Percentiles rank a stretch among this genome's conserved stretches.
These are phyloP conservation scores for Tremella fuciformis DNA, from an alignment of 768 basidiomycete species.

Conservation along the genomic window DNA sequence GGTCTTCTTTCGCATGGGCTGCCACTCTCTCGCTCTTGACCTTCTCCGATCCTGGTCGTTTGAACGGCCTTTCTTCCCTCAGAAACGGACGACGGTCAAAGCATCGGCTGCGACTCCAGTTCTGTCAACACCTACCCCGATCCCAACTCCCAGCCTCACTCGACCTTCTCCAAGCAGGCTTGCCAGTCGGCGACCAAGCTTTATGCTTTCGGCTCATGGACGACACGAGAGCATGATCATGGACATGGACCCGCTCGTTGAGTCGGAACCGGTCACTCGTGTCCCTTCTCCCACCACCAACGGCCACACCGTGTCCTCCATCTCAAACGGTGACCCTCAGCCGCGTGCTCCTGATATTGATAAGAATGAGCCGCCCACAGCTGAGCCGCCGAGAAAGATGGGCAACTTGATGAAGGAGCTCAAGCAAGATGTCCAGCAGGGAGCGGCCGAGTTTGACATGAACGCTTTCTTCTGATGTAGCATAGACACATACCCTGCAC, in stretches of 20 bases:
- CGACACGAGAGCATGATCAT: conserved; percentile 73
- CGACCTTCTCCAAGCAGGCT: conserved; percentile 10
- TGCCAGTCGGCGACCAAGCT: conserved; percentile 34
- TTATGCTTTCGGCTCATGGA: conserved; percentile 54
- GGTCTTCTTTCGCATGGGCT: conserved; percentile 93
- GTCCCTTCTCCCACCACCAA: conserved; percentile 19
- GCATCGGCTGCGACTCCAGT: conserved; percentile 62
- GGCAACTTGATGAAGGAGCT: conserved; percentile 87
- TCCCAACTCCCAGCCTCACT: conserved; percentile 63
- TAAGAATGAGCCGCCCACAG: conserved; percentile 14
- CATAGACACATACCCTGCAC: too few species aligned
- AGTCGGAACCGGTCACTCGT: conserved; percentile 20
- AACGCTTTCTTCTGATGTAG: conserved; percentile 35
- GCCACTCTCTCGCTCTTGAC: conserved; percentile 85
- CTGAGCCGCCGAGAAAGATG: conserved; percentile 50
- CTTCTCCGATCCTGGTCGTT: conserved; percentile 90
- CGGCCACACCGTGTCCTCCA: not conserved
- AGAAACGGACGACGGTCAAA: conserved; percentile 41
- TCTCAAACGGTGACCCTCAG: conserved; percentile 16
- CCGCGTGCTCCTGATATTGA: not conserved
- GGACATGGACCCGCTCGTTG: conserved; percentile 75
- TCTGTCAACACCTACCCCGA: conserved; percentile 74
- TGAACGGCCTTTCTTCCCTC: conserved; percentile 64
- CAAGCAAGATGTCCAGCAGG: conserved; percentile 67
- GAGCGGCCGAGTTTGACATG: conserved; percentile 49